phyloP scores from a whole-genome alignment of 2,329 filamentous ascomycete genomes.

The Cladosporium velox region DNA sequence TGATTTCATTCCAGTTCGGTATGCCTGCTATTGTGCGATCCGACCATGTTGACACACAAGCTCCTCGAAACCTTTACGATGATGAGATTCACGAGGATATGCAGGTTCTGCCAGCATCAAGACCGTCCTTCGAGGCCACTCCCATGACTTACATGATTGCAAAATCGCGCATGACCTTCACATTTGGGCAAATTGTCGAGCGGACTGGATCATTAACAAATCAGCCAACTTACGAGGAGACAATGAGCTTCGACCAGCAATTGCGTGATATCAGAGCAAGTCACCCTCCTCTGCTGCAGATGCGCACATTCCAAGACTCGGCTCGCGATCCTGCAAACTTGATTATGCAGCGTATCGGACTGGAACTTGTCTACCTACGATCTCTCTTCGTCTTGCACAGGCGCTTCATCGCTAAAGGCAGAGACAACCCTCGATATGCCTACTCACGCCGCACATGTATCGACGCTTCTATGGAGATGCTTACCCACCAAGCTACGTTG shows the following conservation, averaged over 20 bases:
- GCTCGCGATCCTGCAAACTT: constrained; percentile 67
- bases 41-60: constrained; percentile 71
- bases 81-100: constrained; percentile 74
- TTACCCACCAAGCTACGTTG: constrained; percentile 75
- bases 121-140: constrained; percentile 70
- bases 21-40: constrained; percentile 68
- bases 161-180: constrained; percentile 67
- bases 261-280: constrained; percentile 61
- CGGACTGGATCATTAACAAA: constrained; percentile 62
- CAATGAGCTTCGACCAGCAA: constrained; percentile 61
- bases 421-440: constrained; percentile 76
- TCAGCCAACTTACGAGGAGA: constrained; percentile 61
- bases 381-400: constrained; percentile 86
- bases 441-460: constrained; percentile 83
- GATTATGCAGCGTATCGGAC: constrained; percentile 78
- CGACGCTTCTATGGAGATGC: constrained; percentile 79
- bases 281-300: constrained; percentile 76
- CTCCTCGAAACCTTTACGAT: constrained; percentile 78
- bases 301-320: constrained; percentile 72
- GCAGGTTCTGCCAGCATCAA: constrained; percentile 66
- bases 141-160: constrained; percentile 78
- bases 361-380: constrained; percentile 86
- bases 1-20: constrained; percentile 73
- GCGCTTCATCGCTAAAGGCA: constrained; percentile 77
- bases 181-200: constrained; percentile 73